phyloP scores from a whole-genome alignment of 805 yeast species.

The Zygosaccharomyces rouxii region DNA sequence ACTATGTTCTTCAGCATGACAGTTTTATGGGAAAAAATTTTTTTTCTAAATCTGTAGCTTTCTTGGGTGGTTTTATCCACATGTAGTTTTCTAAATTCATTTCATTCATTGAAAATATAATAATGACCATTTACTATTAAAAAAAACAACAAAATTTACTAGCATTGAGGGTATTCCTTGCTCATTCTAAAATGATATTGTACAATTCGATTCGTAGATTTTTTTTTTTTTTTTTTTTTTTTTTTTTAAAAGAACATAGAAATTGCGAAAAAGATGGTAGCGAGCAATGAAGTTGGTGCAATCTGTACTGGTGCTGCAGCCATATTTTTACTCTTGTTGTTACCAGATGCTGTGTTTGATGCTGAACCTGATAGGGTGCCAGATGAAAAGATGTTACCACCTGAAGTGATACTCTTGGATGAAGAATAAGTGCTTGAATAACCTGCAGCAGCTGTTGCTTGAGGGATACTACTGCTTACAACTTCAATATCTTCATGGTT shows the following conservation, averaged over 20 bases:
- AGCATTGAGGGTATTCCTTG: not conserved
- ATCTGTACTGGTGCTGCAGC: not conserved
- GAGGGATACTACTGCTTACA: conserved; percentile 39
- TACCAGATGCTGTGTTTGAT: not conserved
- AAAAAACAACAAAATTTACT: not conserved
- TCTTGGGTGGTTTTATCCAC: not conserved
- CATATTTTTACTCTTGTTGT: not conserved
- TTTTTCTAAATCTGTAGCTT: not conserved
- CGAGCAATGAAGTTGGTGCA: not conserved
- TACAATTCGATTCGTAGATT: not conserved
- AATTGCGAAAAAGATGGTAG: not conserved
- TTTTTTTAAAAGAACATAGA: conserved; percentile 3
- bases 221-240: not conserved
- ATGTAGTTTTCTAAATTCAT: not conserved
- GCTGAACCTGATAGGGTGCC: conserved; percentile 6
- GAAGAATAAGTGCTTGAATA: conserved; percentile 45
- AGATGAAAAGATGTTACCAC: conserved; percentile 29
- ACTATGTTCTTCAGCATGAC: not conserved
- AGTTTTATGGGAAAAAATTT: not conserved
- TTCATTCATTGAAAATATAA: not conserved
- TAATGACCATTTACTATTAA: not conserved
- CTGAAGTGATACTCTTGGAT: conserved; percentile 21
- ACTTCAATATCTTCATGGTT: conserved; percentile 23
- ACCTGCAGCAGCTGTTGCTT: conserved; percentile 45
- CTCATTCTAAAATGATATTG: not conserved